phyloP scores from a whole-genome alignment of 2,329 filamentous ascomycete genomes.

The Penicillium sp. region DNA sequence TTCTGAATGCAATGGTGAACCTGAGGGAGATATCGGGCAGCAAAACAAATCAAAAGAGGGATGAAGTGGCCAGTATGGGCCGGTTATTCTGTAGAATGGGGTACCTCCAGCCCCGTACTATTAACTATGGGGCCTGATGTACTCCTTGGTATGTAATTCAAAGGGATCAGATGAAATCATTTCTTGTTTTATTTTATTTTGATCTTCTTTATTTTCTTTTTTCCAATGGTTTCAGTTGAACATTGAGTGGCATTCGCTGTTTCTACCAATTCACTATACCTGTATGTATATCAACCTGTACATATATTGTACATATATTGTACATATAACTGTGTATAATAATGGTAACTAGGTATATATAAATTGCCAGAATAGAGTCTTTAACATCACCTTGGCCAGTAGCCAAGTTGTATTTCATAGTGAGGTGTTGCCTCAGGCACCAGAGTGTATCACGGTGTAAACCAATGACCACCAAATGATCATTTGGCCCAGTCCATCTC shows the following conservation, averaged over 20 bases:
- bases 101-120: conserved; percentile 17
- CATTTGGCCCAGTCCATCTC: neutral
- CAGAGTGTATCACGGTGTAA: no score
- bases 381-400: no score
- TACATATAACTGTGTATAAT: neutral
- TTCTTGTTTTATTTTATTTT: neutral
- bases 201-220: neutral
- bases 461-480: neutral
- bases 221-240: neutral
- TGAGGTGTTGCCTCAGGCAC: no score
- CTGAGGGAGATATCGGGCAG: conserved; percentile 16
- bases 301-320: neutral
- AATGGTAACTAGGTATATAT: no score
- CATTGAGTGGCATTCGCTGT: neutral
- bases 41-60: conserved; percentile 25
- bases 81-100: conserved; percentile 18
- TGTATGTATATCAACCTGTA: neutral
- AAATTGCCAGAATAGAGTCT: no score
- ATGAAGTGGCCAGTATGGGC: conserved; percentile 19
- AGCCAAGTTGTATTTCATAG: no score
- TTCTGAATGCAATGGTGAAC: neutral
- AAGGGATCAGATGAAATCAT: conserved; percentile 25
- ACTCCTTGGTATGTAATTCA: conserved; percentile 21
- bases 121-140: conserved; percentile 19
- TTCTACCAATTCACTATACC: neutral